Base-by-base conservation (phyloP, 225 moss, liverwort and hornwort genomes). In the Antitrichia curtipendula region DNA sequence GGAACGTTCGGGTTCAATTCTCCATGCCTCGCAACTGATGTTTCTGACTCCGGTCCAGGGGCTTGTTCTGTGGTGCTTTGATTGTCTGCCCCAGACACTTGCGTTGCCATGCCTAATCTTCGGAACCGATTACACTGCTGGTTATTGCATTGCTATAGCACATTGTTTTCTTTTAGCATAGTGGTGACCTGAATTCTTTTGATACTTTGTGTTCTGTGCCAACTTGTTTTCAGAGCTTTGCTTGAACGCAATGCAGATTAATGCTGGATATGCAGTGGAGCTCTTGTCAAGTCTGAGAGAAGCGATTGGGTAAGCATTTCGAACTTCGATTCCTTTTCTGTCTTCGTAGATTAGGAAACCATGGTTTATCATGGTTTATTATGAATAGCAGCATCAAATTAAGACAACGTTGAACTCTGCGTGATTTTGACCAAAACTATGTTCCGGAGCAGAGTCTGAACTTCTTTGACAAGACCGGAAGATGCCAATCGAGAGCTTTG, bases 31-130 rank as follows among this genome's bases (percentile, higher is more conserved):
- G 69, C 88, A 47, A 79, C 87, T 56, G 88, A 87, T 84, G 86
- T 68, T 85, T 93, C 91, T 36, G 90, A 90, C 38, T 78, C 61
- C 12, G 85, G 62, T 71, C 79, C 88, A 70, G 82, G 86, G 78
- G 38, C 86, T 79, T 88, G 90, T 66, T 88, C 82, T 85, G 86
- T 88, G 69, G 56, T 80, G 73, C 88, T 90, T 41, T 88, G 79
- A 45, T 86, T 90, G 74, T 91, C 87, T 82, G 78, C 58, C 40
- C 78, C 73, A 29, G 82, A 66, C 77, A 61, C 74, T 74, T 88
- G 91, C 53, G 87, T 88, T 88, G 90, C 82, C 91, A 90, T 93
- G 75, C 58, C 74, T 88, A 64, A 17, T 70, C 66, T 82, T 71
- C 29, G n/a, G 59, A 43, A 58, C 50, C 73, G 64, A 61, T 75